Evolutionary conservation across 2,329 filamentous ascomycete species (phyloP).

Genomic region (Podosphaera xanthii): DNA sequence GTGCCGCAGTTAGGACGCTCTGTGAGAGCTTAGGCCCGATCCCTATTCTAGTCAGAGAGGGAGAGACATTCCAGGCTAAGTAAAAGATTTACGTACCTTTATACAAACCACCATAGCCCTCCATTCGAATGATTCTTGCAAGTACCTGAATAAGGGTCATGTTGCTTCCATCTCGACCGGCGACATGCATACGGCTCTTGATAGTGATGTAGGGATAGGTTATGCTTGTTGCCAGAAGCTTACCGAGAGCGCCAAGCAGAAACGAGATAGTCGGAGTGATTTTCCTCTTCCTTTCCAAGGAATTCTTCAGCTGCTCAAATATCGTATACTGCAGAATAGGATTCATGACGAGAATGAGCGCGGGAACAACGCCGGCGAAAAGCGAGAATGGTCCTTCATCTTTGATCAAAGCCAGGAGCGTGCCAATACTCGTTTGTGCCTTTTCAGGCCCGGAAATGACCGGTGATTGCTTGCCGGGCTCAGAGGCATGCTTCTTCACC

Average conservation of each 20-base stretch:
- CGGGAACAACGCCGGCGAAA: conserved; percentile 81
- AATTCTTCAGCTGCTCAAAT: conserved; percentile 94
- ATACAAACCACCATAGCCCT: conserved; percentile 82
- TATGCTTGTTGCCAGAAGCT: conserved; percentile 77
- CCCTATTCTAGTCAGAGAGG: conserved; percentile 27
- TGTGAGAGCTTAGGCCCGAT: conserved; percentile 93
- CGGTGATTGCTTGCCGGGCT: conserved; percentile 22
- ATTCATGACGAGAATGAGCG: conserved; percentile 86
- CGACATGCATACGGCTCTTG: conserved; percentile 94
- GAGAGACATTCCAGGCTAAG: neutral
- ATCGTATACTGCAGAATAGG: conserved; percentile 97
- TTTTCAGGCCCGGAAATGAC: conserved; percentile 23
- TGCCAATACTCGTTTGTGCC: conserved; percentile 53
- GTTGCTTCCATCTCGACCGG: conserved; percentile 49
- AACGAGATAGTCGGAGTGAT: conserved; percentile 77
- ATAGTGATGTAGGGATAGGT: conserved; percentile 98
- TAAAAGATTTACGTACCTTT: conserved; percentile 38
- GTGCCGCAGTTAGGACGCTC: conserved; percentile 85
- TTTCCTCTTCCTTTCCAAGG: conserved; percentile 48
- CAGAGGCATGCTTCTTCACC: conserved; percentile 42
- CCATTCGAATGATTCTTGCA: conserved; percentile 58
- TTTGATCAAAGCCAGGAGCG: conserved; percentile 54
- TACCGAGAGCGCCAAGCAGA: conserved; percentile 75
- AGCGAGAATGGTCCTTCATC: conserved; percentile 70
- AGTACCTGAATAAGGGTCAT: conserved; percentile 63